These are phyloP conservation scores for Beta corolliflora DNA, from an alignment of 179 eudicot species.

Conservation along the genomic window DNA sequence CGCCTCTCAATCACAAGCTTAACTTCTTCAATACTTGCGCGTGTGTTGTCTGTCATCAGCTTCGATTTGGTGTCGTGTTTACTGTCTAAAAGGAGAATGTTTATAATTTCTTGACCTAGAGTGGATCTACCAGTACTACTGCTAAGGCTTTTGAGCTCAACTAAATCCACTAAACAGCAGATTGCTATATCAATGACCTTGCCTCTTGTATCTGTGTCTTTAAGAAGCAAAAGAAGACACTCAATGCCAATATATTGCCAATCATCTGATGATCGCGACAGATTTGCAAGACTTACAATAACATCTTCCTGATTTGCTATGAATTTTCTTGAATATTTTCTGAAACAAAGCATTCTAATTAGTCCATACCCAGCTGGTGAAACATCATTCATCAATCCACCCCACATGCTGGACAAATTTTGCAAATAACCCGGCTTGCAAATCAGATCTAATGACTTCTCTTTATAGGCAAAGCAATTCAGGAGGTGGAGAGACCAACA, in stretches of 20 bases:
- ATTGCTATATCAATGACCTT: slow-evolving; percentile 42
- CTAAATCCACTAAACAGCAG: slow-evolving; percentile 53
- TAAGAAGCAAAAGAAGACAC: slow-evolving; percentile 53
- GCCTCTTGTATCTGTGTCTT: slow-evolving; percentile 54
- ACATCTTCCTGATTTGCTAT: slow-evolving; percentile 48
- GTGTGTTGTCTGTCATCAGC: too few relatives aligned
- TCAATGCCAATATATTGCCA: slow-evolving; percentile 75
- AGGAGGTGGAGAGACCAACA: slow-evolving; percentile 61
- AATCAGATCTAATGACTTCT: slow-evolving; percentile 42
- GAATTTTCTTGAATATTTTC: slow-evolving; percentile 41
- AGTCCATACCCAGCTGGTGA: slow-evolving; percentile 64
- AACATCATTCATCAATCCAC: slow-evolving; percentile 50
- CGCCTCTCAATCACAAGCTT: slow-evolving; percentile 48
- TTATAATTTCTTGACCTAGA: slow-evolving; percentile 47
- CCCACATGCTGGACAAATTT: slow-evolving; percentile 59
- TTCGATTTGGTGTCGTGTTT: slow-evolving; percentile 5
- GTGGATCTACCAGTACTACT: slow-evolving; percentile 44
- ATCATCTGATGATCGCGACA: slow-evolving; percentile 68
- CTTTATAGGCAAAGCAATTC: slow-evolving; percentile 52
- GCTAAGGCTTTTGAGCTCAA: slow-evolving; percentile 44
- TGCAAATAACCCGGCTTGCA: slow-evolving; percentile 45
- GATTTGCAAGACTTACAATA: slow-evolving; percentile 43
- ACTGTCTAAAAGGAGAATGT: slow-evolving; percentile 34
- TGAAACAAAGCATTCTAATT: slow-evolving; percentile 51
- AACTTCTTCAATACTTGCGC: slow-evolving; percentile 11